Base-by-base conservation (phyloP, 768 basidiomycete species). In the Suillus occidentalis region DNA sequence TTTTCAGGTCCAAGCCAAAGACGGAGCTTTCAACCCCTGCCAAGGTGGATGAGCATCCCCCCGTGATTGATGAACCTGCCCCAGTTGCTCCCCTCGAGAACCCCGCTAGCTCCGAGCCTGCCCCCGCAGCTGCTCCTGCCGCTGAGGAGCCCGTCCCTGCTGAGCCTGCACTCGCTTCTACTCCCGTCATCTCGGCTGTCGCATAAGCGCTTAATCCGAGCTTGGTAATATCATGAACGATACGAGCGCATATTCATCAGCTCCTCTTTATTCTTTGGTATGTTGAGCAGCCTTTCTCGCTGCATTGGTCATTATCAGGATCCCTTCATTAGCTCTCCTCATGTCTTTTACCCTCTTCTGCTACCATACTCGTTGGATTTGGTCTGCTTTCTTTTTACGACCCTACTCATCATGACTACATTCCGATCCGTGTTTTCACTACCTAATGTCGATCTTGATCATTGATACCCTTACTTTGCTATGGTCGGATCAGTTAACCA, bases 41-140 rank as follows among this genome's bases (percentile, higher is more conserved):
- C 55, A 95, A 94, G 84, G 91, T 95, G 64, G 90, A 94, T 67
- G 92, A 94, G 82, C 83, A 92, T 76, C 92, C 94, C 45, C 94
- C 94, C 69, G 88, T 89, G 83, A 91, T 95, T 69, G 94, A 94
- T 59, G 88, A 92, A 79, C 92, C 91, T 58, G 71, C 84, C 37
- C 90, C 90, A 13, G 86, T 95, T 67, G 92, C 91, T 62, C 94
- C 94, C 65, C 82, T 96, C 68, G 92, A 94, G 81, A 85, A 91
- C 76, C 89, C 91, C 43, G 89, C 88, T 22, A 78, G 83, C 25
- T 85, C 85, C 69, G 72, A 80, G 18, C 69, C 80, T 34, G 69
- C 77, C 6, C 70, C 78, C 5, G 61, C 74, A 22, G 72, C 76
- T 31, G 72, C 75, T 47, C 76, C 79, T 9, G 70, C 69, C 64